Evolutionary conservation across 2,329 filamentous ascomycete genomes (phyloP).

Genomic region (Beauveria asiatica): DNA sequence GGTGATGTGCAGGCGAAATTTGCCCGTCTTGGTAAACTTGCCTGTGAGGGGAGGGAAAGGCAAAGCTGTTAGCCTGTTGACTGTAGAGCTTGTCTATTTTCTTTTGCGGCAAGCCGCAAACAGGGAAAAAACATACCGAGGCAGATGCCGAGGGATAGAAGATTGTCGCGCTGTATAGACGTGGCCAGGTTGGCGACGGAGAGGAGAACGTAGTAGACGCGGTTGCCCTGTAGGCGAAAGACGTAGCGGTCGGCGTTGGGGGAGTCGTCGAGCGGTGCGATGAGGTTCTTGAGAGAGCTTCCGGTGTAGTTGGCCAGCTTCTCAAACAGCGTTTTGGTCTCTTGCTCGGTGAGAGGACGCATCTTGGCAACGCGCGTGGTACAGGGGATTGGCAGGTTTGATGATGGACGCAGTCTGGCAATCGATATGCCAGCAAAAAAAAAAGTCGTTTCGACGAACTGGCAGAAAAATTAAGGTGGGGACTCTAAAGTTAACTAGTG

Average conservation of each 20-base stretch:
- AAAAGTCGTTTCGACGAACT: not conserved
- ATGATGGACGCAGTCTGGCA: not conserved
- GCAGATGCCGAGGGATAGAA: constrained; percentile 84
- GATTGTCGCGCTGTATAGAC: constrained; percentile 69
- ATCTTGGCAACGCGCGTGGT: constrained; percentile 38
- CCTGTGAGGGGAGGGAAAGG: constrained; percentile 34
- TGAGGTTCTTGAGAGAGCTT: constrained; percentile 74
- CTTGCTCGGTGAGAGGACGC: constrained; percentile 72
- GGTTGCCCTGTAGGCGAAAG: constrained; percentile 72
- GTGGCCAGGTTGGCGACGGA: constrained; percentile 88
- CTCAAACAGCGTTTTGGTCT: constrained; percentile 75
- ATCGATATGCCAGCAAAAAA: not conserved
- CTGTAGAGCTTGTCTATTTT: not conserved
- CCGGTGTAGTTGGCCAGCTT: constrained; percentile 95
- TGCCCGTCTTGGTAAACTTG: constrained; percentile 94
- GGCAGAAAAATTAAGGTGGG: constrained; percentile 7
- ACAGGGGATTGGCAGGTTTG: not conserved
- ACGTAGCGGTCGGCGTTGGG: constrained; percentile 69
- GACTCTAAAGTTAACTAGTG: no score
- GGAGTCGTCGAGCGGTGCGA: constrained; percentile 61
- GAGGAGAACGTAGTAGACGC: constrained; percentile 87
- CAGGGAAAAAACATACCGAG: constrained; percentile 40
- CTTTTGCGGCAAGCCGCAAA: not conserved
- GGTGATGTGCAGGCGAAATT: constrained; percentile 91
- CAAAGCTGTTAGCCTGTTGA: constrained; percentile 11